phyloP scores from a whole-genome alignment of 371 early-diverging fungal genomes.

The Coemansia sp. region DNA sequence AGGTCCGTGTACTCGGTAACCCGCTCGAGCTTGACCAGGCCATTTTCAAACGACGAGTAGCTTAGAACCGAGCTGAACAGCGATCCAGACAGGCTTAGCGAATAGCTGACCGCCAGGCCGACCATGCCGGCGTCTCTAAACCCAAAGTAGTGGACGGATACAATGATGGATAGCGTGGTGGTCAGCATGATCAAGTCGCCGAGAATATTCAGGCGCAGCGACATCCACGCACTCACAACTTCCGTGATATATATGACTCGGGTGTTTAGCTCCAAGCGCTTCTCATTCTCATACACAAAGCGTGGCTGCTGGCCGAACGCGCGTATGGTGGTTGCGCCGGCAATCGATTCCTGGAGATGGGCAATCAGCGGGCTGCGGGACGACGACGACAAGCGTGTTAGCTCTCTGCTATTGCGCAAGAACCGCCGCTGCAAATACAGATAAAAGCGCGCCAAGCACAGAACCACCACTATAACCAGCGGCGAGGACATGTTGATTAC shows the following conservation, averaged over 20 bases:
- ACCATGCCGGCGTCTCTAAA: not conserved
- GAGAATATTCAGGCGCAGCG: too few relatives aligned
- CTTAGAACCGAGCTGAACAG: conserved; percentile 3
- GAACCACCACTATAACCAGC: conserved; percentile 55
- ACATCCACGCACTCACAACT: too few relatives aligned
- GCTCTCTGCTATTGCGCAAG: conserved; percentile 58
- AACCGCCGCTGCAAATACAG: conserved; percentile 69
- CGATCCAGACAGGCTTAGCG: conserved; percentile 8
- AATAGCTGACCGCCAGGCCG: conserved; percentile 18
- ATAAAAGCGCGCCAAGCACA: conserved; percentile 63
- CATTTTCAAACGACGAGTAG: not conserved
- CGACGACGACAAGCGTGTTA: conserved; percentile 58
- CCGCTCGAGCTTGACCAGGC: conserved; percentile 36
- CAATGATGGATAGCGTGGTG: conserved; percentile 2
- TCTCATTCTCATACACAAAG: conserved; percentile 70
- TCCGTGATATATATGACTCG: not conserved
- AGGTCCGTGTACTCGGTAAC: conserved; percentile 48
- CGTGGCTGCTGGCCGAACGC: conserved; percentile 70
- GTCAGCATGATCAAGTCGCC: too few relatives aligned
- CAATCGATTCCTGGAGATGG: conserved; percentile 69
- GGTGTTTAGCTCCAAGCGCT: conserved; percentile 65
- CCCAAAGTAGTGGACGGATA: not conserved
- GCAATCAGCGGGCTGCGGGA: conserved; percentile 79
- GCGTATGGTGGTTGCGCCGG: conserved; percentile 77
- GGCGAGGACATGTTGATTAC: conserved; percentile 66